Evolutionary conservation across 768 basidiomycete genomes (phyloP).

Genomic region (Lanmaoa pseudosensibilis): DNA sequence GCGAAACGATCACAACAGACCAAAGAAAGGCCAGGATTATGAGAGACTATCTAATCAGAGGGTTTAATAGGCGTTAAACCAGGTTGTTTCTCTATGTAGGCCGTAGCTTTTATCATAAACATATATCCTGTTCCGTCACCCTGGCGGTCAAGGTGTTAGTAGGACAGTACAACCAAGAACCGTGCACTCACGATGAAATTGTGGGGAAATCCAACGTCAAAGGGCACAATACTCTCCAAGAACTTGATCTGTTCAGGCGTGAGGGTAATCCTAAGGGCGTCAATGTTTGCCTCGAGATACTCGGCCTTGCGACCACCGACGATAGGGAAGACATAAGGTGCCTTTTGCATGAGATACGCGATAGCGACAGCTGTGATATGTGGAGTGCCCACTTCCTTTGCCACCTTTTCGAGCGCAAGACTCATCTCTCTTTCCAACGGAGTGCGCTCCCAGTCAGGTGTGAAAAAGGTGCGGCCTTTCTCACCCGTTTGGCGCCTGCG

Average conservation of each 20-base stretch:
- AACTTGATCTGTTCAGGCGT: constrained; percentile 36
- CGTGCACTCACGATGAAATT: constrained; percentile 28
- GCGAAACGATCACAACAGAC: background rate
- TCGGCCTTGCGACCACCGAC: constrained; percentile 43
- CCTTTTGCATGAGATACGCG: constrained; percentile 44
- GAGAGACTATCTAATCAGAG: background rate
- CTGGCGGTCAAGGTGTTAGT: constrained; percentile 4
- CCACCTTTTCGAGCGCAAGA: constrained; percentile 39
- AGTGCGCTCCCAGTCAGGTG: constrained; percentile 33
- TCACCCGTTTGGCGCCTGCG: constrained; percentile 32
- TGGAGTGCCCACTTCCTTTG: constrained; percentile 37
- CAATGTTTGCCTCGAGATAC: constrained; percentile 41
- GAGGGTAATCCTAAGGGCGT: constrained; percentile 40
- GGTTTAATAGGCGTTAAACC: constrained; percentile 10
- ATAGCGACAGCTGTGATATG: constrained; percentile 39
- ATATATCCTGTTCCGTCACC: constrained; percentile 28
- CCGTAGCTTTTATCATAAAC: constrained; percentile 13
- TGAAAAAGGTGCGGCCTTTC: constrained; percentile 35
- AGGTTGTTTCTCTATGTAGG: constrained; percentile 22
- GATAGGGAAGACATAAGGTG: constrained; percentile 43
- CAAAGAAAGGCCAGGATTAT: no score
- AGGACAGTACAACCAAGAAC: background rate
- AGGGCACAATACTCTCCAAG: constrained; percentile 33
- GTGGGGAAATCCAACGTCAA: constrained; percentile 40
- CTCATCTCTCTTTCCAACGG: constrained; percentile 35